These are phyloP conservation scores for Fusarium buharicum DNA, from an alignment of 2,329 filamentous ascomycete genomes.

Conservation along the genomic window DNA sequence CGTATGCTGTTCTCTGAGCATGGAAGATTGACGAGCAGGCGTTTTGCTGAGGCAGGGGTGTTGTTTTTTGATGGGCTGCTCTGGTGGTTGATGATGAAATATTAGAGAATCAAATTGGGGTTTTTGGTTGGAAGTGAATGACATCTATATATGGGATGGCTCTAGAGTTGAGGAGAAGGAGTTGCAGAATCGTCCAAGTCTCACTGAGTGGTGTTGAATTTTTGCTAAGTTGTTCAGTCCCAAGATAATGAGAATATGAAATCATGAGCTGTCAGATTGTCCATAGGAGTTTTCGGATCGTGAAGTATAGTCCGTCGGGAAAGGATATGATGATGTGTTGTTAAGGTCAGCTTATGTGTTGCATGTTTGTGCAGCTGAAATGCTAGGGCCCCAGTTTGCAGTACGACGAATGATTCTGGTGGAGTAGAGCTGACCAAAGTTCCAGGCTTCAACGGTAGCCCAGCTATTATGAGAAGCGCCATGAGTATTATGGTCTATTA, in stretches of 20 bases:
- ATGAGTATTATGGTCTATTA: neutral
- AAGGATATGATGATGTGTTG: neutral
- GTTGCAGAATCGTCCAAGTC: neutral
- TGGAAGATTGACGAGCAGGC: neutral
- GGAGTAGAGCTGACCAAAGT: slow-evolving; percentile 15
- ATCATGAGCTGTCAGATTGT: neutral
- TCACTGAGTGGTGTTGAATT: neutral
- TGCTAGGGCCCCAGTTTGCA: neutral
- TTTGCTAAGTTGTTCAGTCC: neutral
- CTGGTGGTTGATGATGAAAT: neutral
- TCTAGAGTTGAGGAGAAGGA: neutral
- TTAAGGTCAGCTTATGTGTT: slow-evolving; percentile 8
- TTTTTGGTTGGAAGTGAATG: neutral
- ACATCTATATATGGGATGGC: neutral
- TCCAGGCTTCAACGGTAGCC: slow-evolving; percentile 1
- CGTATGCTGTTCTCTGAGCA: slow-evolving; percentile 77
- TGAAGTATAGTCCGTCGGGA: neutral
- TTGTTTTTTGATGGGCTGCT: neutral
- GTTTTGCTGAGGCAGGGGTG: neutral
- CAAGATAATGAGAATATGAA: slow-evolving; percentile 2
- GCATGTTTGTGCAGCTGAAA: slow-evolving; percentile 9
- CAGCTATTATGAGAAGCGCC: neutral
- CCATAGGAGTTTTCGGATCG: slow-evolving; percentile 7
- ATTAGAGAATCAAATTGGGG: neutral
- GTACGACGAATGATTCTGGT: slow-evolving; percentile 16